These are phyloP conservation scores for Cercophora scortea DNA, from an alignment of 495 filamentous ascomycete species.

Conservation along the genomic window DNA sequence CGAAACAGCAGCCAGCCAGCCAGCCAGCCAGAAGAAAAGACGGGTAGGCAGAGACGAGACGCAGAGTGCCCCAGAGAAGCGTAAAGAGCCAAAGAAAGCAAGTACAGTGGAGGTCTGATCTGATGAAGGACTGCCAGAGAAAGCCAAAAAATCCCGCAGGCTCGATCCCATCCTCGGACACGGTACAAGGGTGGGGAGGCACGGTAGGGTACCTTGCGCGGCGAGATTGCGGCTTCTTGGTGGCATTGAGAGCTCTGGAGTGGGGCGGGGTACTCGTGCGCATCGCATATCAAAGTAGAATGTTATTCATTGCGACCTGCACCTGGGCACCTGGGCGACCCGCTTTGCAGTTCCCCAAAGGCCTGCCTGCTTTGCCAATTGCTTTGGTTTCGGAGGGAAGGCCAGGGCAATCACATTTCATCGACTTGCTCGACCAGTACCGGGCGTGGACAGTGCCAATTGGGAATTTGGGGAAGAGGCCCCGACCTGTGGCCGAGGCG, in stretches of 20 bases:
- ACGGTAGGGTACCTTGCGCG: slow-evolving; percentile 17
- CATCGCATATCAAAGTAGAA: slow-evolving; percentile 19
- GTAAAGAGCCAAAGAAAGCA: neutral
- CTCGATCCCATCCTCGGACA: slow-evolving; percentile 1
- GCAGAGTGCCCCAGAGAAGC: neutral
- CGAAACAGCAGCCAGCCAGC: too few relatives aligned
- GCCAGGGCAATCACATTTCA: slow-evolving; percentile 16
- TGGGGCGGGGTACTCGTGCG: slow-evolving; percentile 17
- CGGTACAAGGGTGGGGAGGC: slow-evolving; percentile 17
- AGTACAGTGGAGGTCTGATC: too few relatives aligned
- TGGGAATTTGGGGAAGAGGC: slow-evolving; percentile 6
- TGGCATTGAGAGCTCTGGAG: slow-evolving; percentile 3
- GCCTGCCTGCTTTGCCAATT: slow-evolving; percentile 11
- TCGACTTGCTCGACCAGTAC: neutral
- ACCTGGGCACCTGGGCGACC: slow-evolving; percentile 12
- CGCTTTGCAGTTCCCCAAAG: slow-evolving; percentile 8
- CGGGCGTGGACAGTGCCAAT: slow-evolving; percentile 17
- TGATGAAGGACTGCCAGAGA: slow-evolving; percentile 4
- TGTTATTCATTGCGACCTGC: slow-evolving; percentile 21
- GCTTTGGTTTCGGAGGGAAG: slow-evolving; percentile 13
- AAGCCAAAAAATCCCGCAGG: slow-evolving; percentile 31
- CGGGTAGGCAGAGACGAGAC: too few relatives aligned
- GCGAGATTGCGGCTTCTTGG: slow-evolving; percentile 7
- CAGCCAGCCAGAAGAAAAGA: too few relatives aligned
- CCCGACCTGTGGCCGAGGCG: slow-evolving; percentile 13